These are phyloP conservation scores for Ceratocystis lukuohia DNA, from an alignment of 2,329 filamentous ascomycete genomes.

Conservation along the genomic window DNA sequence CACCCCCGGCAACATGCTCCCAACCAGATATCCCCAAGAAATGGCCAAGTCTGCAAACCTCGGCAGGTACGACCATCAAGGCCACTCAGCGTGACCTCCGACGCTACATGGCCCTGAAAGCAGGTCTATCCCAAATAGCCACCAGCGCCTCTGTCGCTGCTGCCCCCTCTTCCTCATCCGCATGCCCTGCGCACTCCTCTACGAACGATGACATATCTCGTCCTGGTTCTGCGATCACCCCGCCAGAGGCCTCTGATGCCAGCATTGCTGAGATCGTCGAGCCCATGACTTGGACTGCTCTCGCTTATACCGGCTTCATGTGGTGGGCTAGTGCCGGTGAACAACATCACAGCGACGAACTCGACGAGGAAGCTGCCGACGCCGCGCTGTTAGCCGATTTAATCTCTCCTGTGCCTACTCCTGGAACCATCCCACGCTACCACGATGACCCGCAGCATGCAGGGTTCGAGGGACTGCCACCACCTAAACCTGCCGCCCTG, in stretches of 20 bases:
- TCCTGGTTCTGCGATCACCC: slow-evolving; percentile 4
- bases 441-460: background rate
- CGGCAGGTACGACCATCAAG: slow-evolving; percentile 52
- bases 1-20: slow-evolving; percentile 32
- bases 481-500: background rate
- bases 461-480: background rate
- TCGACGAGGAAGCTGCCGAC: slow-evolving; percentile 44
- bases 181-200: background rate
- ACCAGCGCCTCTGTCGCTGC: background rate
- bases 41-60: slow-evolving; percentile 65
- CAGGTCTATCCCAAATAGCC: slow-evolving; percentile 43
- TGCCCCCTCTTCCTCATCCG: background rate
- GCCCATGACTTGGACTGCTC: slow-evolving; percentile 53
- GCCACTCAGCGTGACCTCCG: slow-evolving; percentile 84
- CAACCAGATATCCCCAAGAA: slow-evolving; percentile 26
- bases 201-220: slow-evolving; percentile 18
- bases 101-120: slow-evolving; percentile 57
- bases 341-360: slow-evolving; percentile 46
- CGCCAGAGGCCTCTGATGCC: slow-evolving; percentile 29
- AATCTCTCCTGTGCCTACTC: slow-evolving; percentile 28
- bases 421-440: background rate
- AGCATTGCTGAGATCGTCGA: slow-evolving; percentile 45
- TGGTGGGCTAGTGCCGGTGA: slow-evolving; percentile 84
- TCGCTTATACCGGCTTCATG: slow-evolving; percentile 73
- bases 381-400: slow-evolving; percentile 40